A percentile compares a stretch with the other conserved stretches of the same genome.
These are phyloP conservation scores for Thraustotheca clavata DNA, from an alignment of 352 stramenopile species.

Conservation along the genomic window DNA sequence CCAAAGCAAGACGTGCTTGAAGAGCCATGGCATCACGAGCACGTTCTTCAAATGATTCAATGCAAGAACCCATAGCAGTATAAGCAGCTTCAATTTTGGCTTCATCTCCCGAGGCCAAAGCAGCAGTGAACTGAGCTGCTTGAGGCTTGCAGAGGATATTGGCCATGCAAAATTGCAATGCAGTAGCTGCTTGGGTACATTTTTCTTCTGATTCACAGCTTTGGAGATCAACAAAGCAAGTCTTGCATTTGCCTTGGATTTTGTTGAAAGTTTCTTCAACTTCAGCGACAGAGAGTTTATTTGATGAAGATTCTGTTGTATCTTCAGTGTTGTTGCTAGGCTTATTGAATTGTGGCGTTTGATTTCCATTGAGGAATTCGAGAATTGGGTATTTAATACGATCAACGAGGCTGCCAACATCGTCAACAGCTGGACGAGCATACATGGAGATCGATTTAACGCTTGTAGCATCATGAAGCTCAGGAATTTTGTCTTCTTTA, in stretches of 20 bases:
- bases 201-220: constrained; percentile 68
- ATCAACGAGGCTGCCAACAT: constrained; percentile 55
- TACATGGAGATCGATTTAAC: constrained; percentile 88
- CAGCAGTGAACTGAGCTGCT: constrained; percentile 53
- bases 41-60: constrained; percentile 77
- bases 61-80: constrained; percentile 53
- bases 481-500: constrained; percentile 61
- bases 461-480: constrained; percentile 73
- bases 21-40: constrained; percentile 59
- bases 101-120: constrained; percentile 58
- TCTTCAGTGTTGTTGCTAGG: constrained; percentile 46
- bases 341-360: constrained; percentile 38
- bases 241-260: constrained; percentile 78
- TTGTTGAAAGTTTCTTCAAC: constrained; percentile 74
- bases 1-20: constrained; percentile 35
- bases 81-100: constrained; percentile 63
- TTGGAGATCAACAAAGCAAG: constrained; percentile 67
- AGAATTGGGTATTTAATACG: constrained; percentile 74
- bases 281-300: constrained; percentile 50
- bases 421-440: constrained; percentile 74
- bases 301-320: constrained; percentile 24
- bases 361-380: constrained; percentile 38
- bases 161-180: constrained; percentile 85
- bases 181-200: constrained; percentile 76
- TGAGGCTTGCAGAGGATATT: constrained; percentile 71